Percentiles rank a stretch among this genome's conserved stretches.
phyloP scores from a whole-genome alignment of 768 basidiomycete genomes.

The Mycena crocata region DNA sequence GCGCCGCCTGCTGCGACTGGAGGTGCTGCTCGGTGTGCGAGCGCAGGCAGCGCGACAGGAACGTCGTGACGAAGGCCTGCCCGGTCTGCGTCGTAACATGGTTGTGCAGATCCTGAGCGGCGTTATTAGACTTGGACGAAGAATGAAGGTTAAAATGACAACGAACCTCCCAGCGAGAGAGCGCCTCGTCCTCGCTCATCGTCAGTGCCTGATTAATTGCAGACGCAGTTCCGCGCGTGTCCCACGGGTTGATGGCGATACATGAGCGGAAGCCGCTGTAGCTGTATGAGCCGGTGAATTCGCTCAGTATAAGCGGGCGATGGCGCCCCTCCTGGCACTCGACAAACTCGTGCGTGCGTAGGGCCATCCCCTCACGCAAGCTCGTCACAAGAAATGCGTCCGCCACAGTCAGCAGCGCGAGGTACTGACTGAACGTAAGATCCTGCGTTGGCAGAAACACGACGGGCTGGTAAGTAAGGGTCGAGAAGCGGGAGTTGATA shows the following conservation, averaged over 20 bases:
- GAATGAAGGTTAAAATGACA: neutral
- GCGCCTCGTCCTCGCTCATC: slow-evolving; percentile 80
- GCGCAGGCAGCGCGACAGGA: slow-evolving; percentile 80
- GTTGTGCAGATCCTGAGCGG: slow-evolving; percentile 73
- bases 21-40: slow-evolving; percentile 73
- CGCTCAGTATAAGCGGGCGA: slow-evolving; percentile 82
- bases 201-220: slow-evolving; percentile 84
- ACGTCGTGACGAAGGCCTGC: slow-evolving; percentile 83
- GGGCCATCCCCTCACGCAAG: slow-evolving; percentile 89
- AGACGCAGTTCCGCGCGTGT: slow-evolving; percentile 83
- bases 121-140: neutral
- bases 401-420: slow-evolving; percentile 83
- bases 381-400: slow-evolving; percentile 90
- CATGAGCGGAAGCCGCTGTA: slow-evolving; percentile 90
- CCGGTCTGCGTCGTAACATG: slow-evolving; percentile 91
- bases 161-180: slow-evolving; percentile 79
- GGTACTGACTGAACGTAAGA: slow-evolving; percentile 86
- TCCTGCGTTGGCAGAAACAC: slow-evolving; percentile 89
- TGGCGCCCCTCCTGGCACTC: slow-evolving; percentile 82
- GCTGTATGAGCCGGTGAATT: slow-evolving; percentile 90
- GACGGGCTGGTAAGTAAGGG: slow-evolving; percentile 87
- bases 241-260: slow-evolving; percentile 90
- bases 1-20: slow-evolving; percentile 49
- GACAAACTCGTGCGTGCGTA: slow-evolving; percentile 85
- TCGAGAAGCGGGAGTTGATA: slow-evolving; percentile 86